These are phyloP conservation scores for Pholiota conissans DNA, from an alignment of 768 basidiomycete genomes.

Conservation along the genomic window DNA sequence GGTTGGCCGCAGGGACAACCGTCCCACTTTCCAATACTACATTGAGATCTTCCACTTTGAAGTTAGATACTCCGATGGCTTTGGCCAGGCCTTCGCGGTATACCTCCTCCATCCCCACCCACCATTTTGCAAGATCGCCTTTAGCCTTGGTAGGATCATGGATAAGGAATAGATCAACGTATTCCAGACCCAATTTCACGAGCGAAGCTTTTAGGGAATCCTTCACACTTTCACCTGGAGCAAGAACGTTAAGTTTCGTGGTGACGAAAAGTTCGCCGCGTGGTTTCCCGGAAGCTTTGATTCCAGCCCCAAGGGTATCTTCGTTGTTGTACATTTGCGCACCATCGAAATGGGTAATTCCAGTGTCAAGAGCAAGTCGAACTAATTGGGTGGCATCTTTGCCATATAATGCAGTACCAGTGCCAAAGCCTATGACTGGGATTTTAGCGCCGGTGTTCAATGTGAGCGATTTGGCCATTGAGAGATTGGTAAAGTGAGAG, in stretches of 20 bases:
- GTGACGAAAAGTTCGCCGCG: conserved; percentile 62
- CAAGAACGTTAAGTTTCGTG: conserved; percentile 51
- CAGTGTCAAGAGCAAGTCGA: conserved; percentile 49
- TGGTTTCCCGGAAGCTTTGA: conserved; percentile 48
- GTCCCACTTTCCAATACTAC: conserved; percentile 49
- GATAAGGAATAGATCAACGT: conserved; percentile 66
- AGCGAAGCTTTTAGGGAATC: conserved; percentile 53
- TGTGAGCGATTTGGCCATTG: conserved; percentile 31
- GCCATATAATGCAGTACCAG: conserved; percentile 51
- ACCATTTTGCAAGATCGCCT: conserved; percentile 49
- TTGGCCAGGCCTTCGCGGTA: conserved; percentile 45
- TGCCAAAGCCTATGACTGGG: conserved; percentile 65
- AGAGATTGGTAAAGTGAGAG: conserved; percentile 16
- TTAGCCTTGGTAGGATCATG: conserved; percentile 44
- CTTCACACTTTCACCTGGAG: conserved; percentile 45
- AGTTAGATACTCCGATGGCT: conserved; percentile 75
- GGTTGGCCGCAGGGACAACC: conserved; percentile 67
- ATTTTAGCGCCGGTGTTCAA: conserved; percentile 56
- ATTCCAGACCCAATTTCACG: conserved; percentile 48
- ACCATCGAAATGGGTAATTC: conserved; percentile 64
- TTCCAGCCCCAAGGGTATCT: conserved; percentile 47
- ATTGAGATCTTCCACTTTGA: conserved; percentile 53
- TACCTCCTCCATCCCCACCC: conserved; percentile 62
- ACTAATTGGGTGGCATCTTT: conserved; percentile 44
- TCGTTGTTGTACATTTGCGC: conserved; percentile 64